These are phyloP conservation scores for Penicillium psychrofluorescens DNA, from an alignment of 495 filamentous ascomycete genomes.

Conservation along the genomic window DNA sequence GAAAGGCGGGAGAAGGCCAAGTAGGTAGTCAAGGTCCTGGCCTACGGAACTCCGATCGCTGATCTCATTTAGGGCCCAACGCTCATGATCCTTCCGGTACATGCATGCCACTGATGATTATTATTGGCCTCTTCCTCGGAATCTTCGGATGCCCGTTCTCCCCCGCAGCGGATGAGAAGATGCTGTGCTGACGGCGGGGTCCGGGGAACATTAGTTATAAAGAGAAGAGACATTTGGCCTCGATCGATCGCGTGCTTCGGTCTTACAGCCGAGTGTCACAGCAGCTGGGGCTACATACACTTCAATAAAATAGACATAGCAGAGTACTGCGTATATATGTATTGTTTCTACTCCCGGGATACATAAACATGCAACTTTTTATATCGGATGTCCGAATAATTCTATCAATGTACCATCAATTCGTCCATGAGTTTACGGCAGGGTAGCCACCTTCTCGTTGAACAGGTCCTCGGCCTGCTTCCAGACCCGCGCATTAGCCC, in stretches of 20 bases:
- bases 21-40: no score
- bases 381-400: constrained; percentile 5
- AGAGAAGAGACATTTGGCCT: no score
- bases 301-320: no score
- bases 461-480: constrained; percentile 75
- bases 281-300: not conserved
- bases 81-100: no score
- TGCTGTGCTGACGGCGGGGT: no score
- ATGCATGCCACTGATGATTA: not conserved
- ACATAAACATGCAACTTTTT: constrained; percentile 8
- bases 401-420: constrained; percentile 16
- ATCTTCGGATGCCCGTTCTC: constrained; percentile 14
- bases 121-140: constrained; percentile 13
- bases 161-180: constrained; percentile 8
- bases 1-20: no score
- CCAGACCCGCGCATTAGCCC: constrained; percentile 71
- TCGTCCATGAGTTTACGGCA: constrained; percentile 40
- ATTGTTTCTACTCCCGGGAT: not conserved
- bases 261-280: not conserved
- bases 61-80: no score
- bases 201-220: no score
- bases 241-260: no score
- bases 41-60: no score
- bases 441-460: constrained; percentile 70
- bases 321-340: not conserved